Base-by-base conservation (phyloP, 768 basidiomycete species). In the Megacollybia marginata region DNA sequence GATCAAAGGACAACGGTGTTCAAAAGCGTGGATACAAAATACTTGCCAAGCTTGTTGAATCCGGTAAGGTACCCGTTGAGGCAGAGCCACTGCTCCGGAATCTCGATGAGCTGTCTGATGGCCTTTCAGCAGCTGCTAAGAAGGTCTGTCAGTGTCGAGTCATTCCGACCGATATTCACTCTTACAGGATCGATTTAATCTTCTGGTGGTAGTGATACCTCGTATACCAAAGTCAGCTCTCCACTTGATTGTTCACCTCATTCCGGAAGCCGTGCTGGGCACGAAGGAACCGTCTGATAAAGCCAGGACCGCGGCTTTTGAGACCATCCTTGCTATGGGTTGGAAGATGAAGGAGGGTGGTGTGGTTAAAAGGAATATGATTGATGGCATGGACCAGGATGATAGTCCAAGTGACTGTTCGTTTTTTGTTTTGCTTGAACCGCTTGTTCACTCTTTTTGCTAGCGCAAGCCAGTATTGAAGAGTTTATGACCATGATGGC, bases 201-300 rank as follows among this genome's bases (percentile, higher is more conserved):
- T 98, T 1, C 73, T 97, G 43, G 64, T 83, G 3, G 70, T 76
- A 1, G 74, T 98, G 40, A 72, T 97, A 31, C 74, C 79, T 9
- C 64, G 66, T 19, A 75, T 98, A 32, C 83, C 90, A 0, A 65
- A 83, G 1, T 77, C 80, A 5, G 75, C 82, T 16, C 67, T 98
- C 56, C 88, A 96, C 56, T 67, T 95, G 45, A 83, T 99, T 45
- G 88, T 92, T 1, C 83, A 85, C 1, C 70, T 98, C 19, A 85
- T 98, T 43, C 92, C 95, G 3, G 96, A 99, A 68, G 90, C 88
- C 12, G 88, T 98, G 9, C 70, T 99, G 23, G 92, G 90, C 1
- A 97, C 94, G 11, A 99, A 99, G 64, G 95, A 99, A 62, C 90
- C 93, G 3, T 95, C 95, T 33, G 92, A 93, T 63, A 92, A 90